Percentiles rank a stretch among this genome's conserved stretches.
phyloP scores from a whole-genome alignment of 441 rosid species.

The Metrosideros polymorpha region DNA sequence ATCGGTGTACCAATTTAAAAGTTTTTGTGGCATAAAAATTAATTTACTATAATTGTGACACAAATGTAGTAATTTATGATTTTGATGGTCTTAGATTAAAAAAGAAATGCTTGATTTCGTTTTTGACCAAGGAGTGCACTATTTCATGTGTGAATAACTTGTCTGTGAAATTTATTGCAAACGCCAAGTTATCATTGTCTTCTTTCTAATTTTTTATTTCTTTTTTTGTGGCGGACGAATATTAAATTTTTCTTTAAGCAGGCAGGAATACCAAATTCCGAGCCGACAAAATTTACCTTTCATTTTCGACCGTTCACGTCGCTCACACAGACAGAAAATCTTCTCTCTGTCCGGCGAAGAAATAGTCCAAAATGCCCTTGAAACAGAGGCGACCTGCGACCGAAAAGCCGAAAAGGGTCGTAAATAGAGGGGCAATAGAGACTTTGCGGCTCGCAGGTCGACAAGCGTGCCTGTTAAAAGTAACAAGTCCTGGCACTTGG shows the following conservation, averaged over 20 bases:
- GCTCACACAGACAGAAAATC: background rate
- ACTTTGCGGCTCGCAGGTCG: background rate
- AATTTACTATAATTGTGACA: too few relatives aligned
- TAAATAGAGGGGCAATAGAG: background rate
- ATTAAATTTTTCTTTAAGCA: background rate
- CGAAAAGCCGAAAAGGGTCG: too few relatives aligned
- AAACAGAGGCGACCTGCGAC: background rate
- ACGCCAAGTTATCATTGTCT: background rate
- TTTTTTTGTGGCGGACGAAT: background rate
- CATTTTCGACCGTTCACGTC: background rate
- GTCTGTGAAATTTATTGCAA: background rate
- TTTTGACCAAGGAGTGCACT: background rate
- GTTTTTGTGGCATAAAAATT: too few relatives aligned
- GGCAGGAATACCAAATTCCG: background rate
- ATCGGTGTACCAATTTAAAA: rapidly evolving
- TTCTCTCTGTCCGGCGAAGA: rapidly evolving
- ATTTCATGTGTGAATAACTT: background rate
- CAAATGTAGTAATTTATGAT: too few relatives aligned
- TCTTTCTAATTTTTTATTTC: background rate
- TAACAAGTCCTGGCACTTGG: background rate
- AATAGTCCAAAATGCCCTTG: background rate
- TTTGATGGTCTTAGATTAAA: background rate
- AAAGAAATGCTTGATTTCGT: background rate
- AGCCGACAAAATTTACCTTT: background rate
- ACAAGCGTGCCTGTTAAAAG: background rate